Percentiles rank a stretch among this genome's conserved stretches.
Evolutionary conservation across 768 basidiomycete genomes (phyloP).

Genomic region (Dendrothele bispora): DNA sequence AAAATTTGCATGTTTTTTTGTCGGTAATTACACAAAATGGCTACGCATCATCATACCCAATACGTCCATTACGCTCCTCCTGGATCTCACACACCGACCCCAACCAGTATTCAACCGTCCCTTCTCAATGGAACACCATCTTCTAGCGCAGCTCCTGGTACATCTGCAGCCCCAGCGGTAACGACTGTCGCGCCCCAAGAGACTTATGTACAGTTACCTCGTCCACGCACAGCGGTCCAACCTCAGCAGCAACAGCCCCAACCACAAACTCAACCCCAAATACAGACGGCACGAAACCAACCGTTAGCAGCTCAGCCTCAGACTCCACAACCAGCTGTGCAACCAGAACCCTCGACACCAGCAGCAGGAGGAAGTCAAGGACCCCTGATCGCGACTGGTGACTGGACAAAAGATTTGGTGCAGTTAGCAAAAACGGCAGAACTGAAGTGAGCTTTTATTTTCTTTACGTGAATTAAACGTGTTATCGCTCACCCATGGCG

Average conservation of each 20-base stretch:
- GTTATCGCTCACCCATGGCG: too few relatives aligned
- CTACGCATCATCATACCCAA: not conserved
- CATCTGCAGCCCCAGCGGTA: not conserved
- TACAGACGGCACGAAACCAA: not conserved
- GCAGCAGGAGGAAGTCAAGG: not conserved
- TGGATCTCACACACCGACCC: not conserved
- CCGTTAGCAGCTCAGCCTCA: not conserved
- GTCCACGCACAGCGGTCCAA: not conserved
- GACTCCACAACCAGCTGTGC: not conserved
- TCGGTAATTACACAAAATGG: too few relatives aligned
- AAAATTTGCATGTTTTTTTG: too few relatives aligned
- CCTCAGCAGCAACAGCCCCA: not conserved
- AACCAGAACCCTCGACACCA: not conserved
- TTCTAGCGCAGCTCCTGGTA: not conserved
- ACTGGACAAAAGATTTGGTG: constrained; percentile 86
- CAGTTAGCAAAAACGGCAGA: constrained; percentile 87
- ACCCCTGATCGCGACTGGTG: constrained; percentile 76
- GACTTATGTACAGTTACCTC: constrained; percentile 3
- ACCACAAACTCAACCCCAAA: not conserved
- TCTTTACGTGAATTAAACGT: too few relatives aligned
- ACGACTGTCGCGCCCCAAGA: constrained; percentile 8
- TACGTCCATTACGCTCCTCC: not conserved
- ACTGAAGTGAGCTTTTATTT: constrained; percentile 63
- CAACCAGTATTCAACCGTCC: constrained; percentile 1
- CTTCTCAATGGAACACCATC: constrained; percentile 1